These are phyloP conservation scores for Santalum album DNA, from an alignment of 164 flowering plant species.

Conservation along the genomic window DNA sequence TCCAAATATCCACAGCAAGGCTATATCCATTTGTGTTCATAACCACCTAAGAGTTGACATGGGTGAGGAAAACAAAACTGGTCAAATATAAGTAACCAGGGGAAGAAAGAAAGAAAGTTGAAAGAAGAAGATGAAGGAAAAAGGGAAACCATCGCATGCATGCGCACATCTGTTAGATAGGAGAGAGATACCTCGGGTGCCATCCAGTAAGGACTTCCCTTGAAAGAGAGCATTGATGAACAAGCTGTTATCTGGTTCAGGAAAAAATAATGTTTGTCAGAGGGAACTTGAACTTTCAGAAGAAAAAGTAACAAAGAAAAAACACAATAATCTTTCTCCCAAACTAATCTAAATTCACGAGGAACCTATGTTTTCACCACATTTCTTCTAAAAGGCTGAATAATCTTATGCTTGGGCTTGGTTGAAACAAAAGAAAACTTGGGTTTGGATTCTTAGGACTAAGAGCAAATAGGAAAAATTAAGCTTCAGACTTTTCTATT, in stretches of 20 bases:
- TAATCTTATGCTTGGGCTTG: too few species aligned
- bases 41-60: slow-evolving; percentile 50
- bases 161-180: not conserved
- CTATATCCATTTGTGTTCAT: slow-evolving; percentile 80
- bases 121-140: too few species aligned
- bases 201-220: slow-evolving; percentile 99
- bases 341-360: too few species aligned
- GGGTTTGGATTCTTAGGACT: too few species aligned
- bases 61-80: slow-evolving; percentile 1
- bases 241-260: slow-evolving; percentile 45
- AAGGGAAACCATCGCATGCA: too few species aligned
- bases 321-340: too few species aligned
- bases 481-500: too few species aligned
- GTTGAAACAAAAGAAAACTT: too few species aligned
- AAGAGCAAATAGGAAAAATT: too few species aligned
- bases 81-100: not conserved
- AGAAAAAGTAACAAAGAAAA: not conserved
- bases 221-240: slow-evolving; percentile 82
- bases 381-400: too few species aligned
- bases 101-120: not conserved
- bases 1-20: slow-evolving; percentile 93
- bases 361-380: too few species aligned
- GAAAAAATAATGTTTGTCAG: slow-evolving; percentile 4
- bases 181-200: slow-evolving; percentile 76
- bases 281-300: not conserved